phyloP scores from a whole-genome alignment of 257 asterid genomes.

The Scutellaria minor region DNA sequence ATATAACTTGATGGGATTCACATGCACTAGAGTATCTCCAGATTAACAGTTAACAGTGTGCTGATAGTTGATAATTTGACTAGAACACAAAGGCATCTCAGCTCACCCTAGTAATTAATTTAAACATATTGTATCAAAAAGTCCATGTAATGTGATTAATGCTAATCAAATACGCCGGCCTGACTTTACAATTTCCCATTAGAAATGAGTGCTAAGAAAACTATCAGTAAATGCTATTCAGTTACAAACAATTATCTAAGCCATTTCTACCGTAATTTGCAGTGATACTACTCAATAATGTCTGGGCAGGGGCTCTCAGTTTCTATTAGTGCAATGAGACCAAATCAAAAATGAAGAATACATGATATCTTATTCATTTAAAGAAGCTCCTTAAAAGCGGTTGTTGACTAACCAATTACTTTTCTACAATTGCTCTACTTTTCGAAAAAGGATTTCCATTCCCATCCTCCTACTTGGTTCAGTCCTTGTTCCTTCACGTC shows the following conservation, averaged over 20 bases:
- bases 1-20: too few relatives aligned
- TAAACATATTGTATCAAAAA: not conserved
- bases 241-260: not conserved
- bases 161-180: not conserved
- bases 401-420: conserved; percentile 45
- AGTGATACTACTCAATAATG: not conserved
- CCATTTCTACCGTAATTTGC: not conserved
- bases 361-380: conserved; percentile 19
- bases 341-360: not conserved
- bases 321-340: not conserved
- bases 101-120: not conserved
- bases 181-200: not conserved
- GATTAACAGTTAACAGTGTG: too few relatives aligned
- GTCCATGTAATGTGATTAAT: not conserved
- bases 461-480: conserved; percentile 29
- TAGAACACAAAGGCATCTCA: not conserved
- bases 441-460: conserved; percentile 38
- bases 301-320: not conserved
- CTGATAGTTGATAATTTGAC: not conserved
- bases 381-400: conserved; percentile 36
- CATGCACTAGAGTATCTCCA: not conserved
- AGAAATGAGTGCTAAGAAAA: not conserved
- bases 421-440: conserved; percentile 33
- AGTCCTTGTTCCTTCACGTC: conserved; percentile 45
- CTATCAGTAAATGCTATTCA: not conserved